Evolutionary conservation across 1,284 basidiomycete genomes (phyloP), one percentile per base, ranked within the genome.

Genomic region (Amylostereum chailletii): DNA sequence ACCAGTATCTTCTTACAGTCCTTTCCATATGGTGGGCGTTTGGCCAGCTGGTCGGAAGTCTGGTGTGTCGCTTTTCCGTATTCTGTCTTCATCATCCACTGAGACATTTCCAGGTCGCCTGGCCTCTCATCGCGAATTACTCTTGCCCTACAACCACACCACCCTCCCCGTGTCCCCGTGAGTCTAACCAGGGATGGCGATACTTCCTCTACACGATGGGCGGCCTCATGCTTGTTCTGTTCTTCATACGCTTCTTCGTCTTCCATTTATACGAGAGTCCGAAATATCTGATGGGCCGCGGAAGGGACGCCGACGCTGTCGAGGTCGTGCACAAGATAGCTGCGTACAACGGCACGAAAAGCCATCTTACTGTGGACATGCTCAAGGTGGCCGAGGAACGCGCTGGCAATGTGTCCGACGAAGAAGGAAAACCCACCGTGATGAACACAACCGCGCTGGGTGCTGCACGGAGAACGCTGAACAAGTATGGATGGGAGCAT

Each of bases 181-280:
- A 61, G 2, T 66, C 70, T n/a, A 81, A 83, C 53, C 65, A 74
- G 66, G 87, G 86, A 29, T 90, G 87, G 87, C 71, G 87, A 8
- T 86, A 85, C 61, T 79, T 80, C 57, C 66, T 84, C 9, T 81
- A 75, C 61, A 66, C 73, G 26, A 75, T 83, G 63, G 81, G 81
- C 9, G 80, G 76, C 2, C 61, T 86, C 40, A 84, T 79, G 64
- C 65, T 87, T 51, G 45, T 81, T 33, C 69, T 86, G 40, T 89
- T 79, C 70, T 57, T 76, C 47, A 61, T 83, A 41, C 84, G 87
- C 40, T 87, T 86, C 70, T 76, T 84, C 62, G 66, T 84, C 46
- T 90, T 90, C 70, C 69, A 72, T n/a, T 74, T 91, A 46, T 70
- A 82, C 51, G 87, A 91, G 63, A 82, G 81, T 49, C 86, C 86